Base-by-base conservation (phyloP, 176 grass and related monocot genomes). In the Chrysopogon serrulatus region DNA sequence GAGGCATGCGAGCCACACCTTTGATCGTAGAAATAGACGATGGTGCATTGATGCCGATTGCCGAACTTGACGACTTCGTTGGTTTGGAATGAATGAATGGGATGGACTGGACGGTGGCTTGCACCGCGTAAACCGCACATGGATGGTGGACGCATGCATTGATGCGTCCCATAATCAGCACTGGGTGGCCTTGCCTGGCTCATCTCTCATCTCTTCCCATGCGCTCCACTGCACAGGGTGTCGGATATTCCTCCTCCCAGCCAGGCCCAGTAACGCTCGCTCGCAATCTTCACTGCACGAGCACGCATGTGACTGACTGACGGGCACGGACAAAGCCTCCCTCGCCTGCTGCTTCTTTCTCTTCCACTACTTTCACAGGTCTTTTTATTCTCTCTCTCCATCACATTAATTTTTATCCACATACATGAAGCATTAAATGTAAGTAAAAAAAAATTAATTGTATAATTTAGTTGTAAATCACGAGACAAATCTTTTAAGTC, bases 51-150 rank as follows among this genome's bases (percentile, higher is more conserved):
- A 27, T 59, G 17, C 65, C 23, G 23, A 42, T 43, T 16, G 39
- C n/a, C 14, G 39, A 71, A 17, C 2, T 26, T 43, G 39, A 45
- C 23, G 12, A 30, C n/a, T n/a, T n/a, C n/a, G 69, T 16, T 48
- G 2, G 32, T 15, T 3, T 2, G 71, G 24, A 14, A 15, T 73
- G 42, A 7, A 35, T 65, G 59, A 40, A 43, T 8, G 35, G 13
- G 77, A 47, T 83, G 80, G 68, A 72, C 34, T n/a, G n/a, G n/a
- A n/a, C n/a, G n/a, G n/a, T n/a, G n/a, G n/a, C n/a, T 44, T 73
- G 68, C 78, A 35, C 69, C 81, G 81, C 81, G 54, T 63, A 74
- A 74, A 83, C 71, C 14, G 81, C 82, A 84, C 82, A 75, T 84
- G 82, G 81, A 19, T 48, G 71, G 24, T 27, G n/a, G 51, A 21